phyloP scores from a whole-genome alignment of 495 filamentous ascomycete species.

The Talaromyces thailandensis region DNA sequence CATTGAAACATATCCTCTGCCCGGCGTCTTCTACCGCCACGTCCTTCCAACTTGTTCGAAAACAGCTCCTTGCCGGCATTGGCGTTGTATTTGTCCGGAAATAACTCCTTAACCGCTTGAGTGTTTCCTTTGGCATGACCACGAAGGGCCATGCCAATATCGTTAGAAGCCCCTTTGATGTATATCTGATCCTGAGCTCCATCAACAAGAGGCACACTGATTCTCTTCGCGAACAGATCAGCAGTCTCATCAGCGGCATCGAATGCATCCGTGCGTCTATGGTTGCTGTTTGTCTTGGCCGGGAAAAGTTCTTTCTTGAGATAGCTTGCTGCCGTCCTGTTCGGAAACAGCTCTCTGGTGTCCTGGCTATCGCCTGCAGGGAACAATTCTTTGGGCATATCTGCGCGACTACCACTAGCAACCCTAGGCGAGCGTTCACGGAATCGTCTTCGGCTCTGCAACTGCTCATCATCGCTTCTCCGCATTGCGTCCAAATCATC shows the following conservation, averaged over 20 bases:
- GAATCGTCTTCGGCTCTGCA: constrained; percentile 26
- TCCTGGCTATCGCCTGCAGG: constrained; percentile 17
- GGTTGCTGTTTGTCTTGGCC: constrained; percentile 44
- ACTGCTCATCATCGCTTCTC: constrained; percentile 31
- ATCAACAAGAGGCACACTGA: constrained; percentile 44
- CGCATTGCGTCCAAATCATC: constrained; percentile 49
- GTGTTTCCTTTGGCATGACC: constrained; percentile 43
- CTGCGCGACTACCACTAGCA: constrained; percentile 13
- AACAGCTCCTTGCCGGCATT: constrained; percentile 71
- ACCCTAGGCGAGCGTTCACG: constrained; percentile 32
- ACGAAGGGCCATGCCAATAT: constrained; percentile 57
- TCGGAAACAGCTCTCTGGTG: constrained; percentile 38
- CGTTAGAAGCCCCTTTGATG: constrained; percentile 54
- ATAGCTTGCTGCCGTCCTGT: constrained; percentile 35
- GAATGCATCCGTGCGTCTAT: constrained; percentile 56
- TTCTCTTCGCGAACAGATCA: constrained; percentile 44
- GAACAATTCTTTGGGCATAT: constrained; percentile 40
- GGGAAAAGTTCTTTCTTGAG: constrained; percentile 65
- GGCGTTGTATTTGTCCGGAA: constrained; percentile 52
- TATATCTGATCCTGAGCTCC: constrained; percentile 35
- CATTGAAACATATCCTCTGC: constrained; percentile 45
- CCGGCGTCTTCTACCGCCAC: constrained; percentile 36
- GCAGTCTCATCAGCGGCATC: constrained; percentile 56
- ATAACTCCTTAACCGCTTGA: constrained; percentile 57
- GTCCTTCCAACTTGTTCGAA: constrained; percentile 39